phyloP scores from a whole-genome alignment of 805 yeast genomes.

The Lachancea mirantina region DNA sequence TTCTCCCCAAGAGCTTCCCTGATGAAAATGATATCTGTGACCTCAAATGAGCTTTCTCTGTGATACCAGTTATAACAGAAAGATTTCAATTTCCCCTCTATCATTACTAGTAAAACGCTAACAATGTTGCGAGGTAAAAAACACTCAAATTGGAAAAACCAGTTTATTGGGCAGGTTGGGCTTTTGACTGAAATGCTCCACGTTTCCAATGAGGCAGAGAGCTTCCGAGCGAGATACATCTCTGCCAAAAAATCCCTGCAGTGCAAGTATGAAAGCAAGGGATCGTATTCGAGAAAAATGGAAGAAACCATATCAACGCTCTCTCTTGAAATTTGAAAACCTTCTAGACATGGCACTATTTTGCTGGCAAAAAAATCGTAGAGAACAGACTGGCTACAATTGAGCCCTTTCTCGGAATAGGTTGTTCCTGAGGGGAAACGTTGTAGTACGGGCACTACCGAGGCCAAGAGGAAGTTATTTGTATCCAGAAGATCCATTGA shows the following conservation, averaged over 20 bases:
- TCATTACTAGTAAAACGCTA: constrained; percentile 6
- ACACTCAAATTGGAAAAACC: constrained; percentile 17
- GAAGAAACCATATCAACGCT: constrained; percentile 8
- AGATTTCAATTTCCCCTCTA: constrained; percentile 9
- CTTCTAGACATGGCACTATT: constrained; percentile 11
- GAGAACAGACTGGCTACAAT: constrained; percentile 21
- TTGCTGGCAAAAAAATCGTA: constrained; percentile 11
- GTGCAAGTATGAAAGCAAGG: constrained; percentile 16
- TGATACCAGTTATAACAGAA: constrained; percentile 21
- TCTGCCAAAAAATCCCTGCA: constrained; percentile 24
- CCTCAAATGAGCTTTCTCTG: constrained; percentile 6
- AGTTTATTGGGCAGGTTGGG: constrained; percentile 11
- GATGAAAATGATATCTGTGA: constrained; percentile 12
- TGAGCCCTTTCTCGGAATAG: constrained; percentile 11
- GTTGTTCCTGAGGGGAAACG: constrained; percentile 19
- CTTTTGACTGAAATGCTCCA: constrained; percentile 29
- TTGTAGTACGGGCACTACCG: constrained; percentile 9
- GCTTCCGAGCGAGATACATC: constrained; percentile 33
- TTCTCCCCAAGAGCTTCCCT: constrained; percentile 11
- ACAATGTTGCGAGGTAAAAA: constrained; percentile 7
- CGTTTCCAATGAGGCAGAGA: constrained; percentile 28
- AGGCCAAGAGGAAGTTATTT: constrained; percentile 3
- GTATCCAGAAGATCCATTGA: constrained; percentile 10
- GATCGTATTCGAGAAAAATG: constrained; percentile 16
- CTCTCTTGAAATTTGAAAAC: constrained; percentile 9